Evolutionary conservation across 345 rosid genomes (phyloP).

Genomic region (Eucalyptus sp.): DNA sequence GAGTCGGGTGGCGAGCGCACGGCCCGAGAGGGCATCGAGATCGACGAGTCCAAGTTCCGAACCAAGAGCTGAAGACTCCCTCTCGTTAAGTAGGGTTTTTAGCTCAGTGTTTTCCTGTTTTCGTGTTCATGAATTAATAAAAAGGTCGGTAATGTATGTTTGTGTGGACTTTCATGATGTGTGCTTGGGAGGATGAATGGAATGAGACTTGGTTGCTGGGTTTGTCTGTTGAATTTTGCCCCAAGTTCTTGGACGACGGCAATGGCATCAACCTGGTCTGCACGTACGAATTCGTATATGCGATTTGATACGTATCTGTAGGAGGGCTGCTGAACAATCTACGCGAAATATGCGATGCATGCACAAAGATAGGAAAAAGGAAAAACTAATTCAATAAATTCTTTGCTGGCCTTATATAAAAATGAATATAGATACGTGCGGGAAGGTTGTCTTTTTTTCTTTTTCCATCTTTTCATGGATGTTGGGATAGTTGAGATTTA

Average conservation of each 20-base stretch:
- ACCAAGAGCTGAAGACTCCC: background rate
- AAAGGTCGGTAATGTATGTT: background rate
- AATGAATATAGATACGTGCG: background rate
- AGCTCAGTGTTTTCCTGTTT: background rate
- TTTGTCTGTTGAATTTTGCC: background rate
- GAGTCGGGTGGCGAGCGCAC: constrained; percentile 54
- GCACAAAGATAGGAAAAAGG: background rate
- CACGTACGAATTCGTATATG: background rate
- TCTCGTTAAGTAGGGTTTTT: background rate
- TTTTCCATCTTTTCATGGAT: background rate
- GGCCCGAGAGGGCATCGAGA: constrained; percentile 34
- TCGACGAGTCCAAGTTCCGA: constrained; percentile 62
- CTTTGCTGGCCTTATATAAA: background rate
- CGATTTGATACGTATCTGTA: background rate
- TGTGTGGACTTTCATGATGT: background rate
- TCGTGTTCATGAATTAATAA: background rate
- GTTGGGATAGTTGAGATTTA: background rate
- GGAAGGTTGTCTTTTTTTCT: background rate
- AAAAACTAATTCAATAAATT: background rate
- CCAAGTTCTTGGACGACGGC: background rate
- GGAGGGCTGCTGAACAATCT: background rate
- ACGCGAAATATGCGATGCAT: background rate
- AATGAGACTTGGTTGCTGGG: background rate
- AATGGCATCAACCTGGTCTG: background rate
- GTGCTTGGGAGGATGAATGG: background rate